A percentile compares a stretch with the other conserved stretches of the same genome.
These are phyloP conservation scores for Saturnispora zaruensis DNA, from an alignment of 805 yeast species.

Conservation along the genomic window DNA sequence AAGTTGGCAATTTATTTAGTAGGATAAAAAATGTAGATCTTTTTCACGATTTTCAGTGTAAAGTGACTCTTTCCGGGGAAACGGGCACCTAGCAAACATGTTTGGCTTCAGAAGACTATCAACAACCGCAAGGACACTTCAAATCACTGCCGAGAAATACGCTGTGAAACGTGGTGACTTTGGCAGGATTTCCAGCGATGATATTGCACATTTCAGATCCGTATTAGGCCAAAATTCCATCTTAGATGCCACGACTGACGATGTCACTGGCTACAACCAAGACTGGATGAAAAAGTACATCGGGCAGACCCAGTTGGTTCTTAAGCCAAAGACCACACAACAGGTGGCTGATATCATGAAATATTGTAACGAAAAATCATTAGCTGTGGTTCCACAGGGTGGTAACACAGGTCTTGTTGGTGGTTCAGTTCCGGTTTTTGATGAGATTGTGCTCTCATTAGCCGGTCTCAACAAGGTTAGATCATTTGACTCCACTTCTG, in stretches of 20 bases:
- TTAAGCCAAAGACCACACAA: conserved; percentile 74
- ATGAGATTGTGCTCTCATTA: conserved; percentile 72
- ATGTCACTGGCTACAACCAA: conserved; percentile 65
- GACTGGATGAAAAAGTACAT: conserved; percentile 92
- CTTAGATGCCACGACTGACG: conserved; percentile 46
- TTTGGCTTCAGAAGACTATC: conserved; percentile 1
- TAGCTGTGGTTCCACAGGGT: conserved; percentile 94
- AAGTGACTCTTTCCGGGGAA: conserved; percentile 10
- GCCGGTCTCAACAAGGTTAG: conserved; percentile 68
- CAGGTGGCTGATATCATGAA: conserved; percentile 70
- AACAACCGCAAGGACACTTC: conserved; percentile 1
- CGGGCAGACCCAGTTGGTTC: conserved; percentile 75
- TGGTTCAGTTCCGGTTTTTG: conserved; percentile 87
- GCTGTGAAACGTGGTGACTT: conserved; percentile 12
- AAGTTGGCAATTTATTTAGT: neutral
- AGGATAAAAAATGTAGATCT: neutral
- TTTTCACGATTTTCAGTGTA: neutral
- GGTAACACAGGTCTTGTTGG: conserved; percentile 97
- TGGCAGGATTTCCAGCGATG: conserved; percentile 39
- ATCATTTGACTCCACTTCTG: conserved; percentile 72
- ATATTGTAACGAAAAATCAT: conserved; percentile 65
- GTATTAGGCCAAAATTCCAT: conserved; percentile 46
- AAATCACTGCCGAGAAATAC: conserved; percentile 14
- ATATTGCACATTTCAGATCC: conserved; percentile 51
- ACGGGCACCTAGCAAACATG: conserved; percentile 3